phyloP scores from a whole-genome alignment of 164 flowering plant genomes.

The Platanus orientalis region DNA sequence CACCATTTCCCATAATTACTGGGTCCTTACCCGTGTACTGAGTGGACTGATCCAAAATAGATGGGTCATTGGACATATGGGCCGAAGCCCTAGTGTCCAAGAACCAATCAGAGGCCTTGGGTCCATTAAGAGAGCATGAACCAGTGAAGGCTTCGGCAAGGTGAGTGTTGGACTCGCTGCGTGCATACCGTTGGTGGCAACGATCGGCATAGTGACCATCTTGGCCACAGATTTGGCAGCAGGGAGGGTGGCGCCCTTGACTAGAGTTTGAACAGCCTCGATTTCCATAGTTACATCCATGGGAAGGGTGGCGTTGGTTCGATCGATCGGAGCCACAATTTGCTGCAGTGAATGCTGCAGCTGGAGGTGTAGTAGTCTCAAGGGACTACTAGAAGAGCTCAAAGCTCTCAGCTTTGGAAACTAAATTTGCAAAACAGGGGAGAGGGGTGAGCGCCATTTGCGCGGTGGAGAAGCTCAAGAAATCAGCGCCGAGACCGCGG shows the following conservation, averaged over 20 bases:
- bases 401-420: too few relatives aligned
- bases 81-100: constrained; percentile 2
- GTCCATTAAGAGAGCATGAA: neutral
- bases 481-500: too few relatives aligned
- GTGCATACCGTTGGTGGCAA: constrained; percentile 1
- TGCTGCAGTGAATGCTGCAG: too few relatives aligned
- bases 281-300: neutral
- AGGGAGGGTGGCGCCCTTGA: neutral
- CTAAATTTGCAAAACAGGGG: neutral
- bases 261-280: neutral
- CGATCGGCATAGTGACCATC: constrained; percentile 1
- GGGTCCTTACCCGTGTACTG: neutral
- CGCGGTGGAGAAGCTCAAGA: neutral
- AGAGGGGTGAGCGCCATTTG: too few relatives aligned
- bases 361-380: too few relatives aligned
- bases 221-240: constrained; percentile 1
- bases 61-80: neutral
- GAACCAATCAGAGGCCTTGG: neutral
- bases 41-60: constrained; percentile 1
- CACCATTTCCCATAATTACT: constrained; percentile 2
- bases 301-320: too few relatives aligned
- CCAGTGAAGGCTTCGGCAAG: neutral
- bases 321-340: too few relatives aligned
- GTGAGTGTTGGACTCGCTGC: neutral
- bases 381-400: too few relatives aligned